Conservation (phyloP, 31 red algal genomes). For the Endocladia muricata region DNA sequence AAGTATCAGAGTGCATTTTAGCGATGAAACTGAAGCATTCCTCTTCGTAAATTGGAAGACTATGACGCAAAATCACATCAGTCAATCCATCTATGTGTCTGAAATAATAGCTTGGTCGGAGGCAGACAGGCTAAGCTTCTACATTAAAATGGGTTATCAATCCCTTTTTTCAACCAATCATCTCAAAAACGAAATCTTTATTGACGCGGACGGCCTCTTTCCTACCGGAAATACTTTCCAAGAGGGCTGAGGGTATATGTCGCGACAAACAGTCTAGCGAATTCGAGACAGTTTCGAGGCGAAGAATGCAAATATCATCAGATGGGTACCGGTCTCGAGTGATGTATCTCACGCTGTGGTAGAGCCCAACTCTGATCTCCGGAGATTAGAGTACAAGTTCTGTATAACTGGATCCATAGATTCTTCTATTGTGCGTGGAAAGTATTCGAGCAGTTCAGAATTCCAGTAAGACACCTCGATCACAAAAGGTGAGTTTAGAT, state of each 20-base stretch:
- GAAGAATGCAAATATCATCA: not conserved
- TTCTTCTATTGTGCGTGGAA: not conserved
- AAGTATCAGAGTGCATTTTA: not conserved
- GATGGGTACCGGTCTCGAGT: not conserved
- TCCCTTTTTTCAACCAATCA: not conserved
- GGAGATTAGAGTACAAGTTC: not conserved
- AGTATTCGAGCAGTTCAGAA: not conserved
- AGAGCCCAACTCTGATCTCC: not conserved
- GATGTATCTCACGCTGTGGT: not conserved
- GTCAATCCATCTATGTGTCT: not conserved
- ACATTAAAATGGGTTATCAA: not conserved
- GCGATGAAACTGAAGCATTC: not conserved
- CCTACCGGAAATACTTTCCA: not conserved
- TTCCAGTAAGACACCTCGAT: not conserved
- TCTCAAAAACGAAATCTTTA: not conserved
- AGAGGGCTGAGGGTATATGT: not conserved
- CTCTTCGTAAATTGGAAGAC: not conserved
- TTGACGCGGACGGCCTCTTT: not conserved
- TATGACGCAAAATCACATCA: not conserved
- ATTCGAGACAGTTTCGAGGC: not conserved
- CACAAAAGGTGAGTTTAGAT: not conserved
- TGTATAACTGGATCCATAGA: not conserved
- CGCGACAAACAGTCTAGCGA: not conserved
- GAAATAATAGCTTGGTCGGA: not conserved
- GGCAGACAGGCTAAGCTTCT: not conserved